Conservation (phyloP, 2,329 filamentous ascomycete genomes). For the Paraconiothyrium brasiliense region DNA sequence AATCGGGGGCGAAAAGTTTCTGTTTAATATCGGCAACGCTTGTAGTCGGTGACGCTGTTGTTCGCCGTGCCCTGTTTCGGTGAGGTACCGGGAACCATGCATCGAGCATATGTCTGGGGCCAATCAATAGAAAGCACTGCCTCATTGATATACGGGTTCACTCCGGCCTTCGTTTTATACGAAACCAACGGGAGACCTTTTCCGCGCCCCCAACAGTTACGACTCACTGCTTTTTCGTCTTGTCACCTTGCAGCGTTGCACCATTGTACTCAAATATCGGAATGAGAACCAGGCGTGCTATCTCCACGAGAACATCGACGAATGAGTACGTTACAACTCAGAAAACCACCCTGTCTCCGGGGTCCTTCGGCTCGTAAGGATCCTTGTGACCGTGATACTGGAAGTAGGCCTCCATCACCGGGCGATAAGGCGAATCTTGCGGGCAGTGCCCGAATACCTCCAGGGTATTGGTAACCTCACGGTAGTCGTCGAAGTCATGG, state of each 20-base stretch:
- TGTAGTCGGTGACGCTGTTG: neutral
- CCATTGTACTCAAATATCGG: neutral
- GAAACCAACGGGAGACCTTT: neutral
- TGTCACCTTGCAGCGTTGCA: too few relatives aligned
- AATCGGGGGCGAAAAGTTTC: neutral
- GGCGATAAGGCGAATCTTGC: slow-evolving; percentile 38
- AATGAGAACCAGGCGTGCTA: neutral
- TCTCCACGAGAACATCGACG: neutral
- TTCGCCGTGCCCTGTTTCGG: neutral
- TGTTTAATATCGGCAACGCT: neutral
- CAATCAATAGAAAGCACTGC: neutral
- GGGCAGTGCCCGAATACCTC: slow-evolving; percentile 48
- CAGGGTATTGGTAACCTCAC: slow-evolving; percentile 46
- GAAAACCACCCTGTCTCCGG: slow-evolving; percentile 30
- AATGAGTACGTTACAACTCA: neutral
- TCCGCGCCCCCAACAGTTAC: neutral
- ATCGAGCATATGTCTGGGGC: neutral
- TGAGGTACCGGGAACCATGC: neutral
- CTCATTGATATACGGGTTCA: neutral
- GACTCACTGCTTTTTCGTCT: too few relatives aligned
- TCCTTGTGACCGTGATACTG: slow-evolving; percentile 46
- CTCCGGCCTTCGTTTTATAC: neutral
- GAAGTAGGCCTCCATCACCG: slow-evolving; percentile 44
- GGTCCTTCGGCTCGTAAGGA: slow-evolving; percentile 35
- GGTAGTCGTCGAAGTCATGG: slow-evolving; percentile 46